Conservation (phyloP, 139 green algal species). For the Picochlorum sp. region DNA sequence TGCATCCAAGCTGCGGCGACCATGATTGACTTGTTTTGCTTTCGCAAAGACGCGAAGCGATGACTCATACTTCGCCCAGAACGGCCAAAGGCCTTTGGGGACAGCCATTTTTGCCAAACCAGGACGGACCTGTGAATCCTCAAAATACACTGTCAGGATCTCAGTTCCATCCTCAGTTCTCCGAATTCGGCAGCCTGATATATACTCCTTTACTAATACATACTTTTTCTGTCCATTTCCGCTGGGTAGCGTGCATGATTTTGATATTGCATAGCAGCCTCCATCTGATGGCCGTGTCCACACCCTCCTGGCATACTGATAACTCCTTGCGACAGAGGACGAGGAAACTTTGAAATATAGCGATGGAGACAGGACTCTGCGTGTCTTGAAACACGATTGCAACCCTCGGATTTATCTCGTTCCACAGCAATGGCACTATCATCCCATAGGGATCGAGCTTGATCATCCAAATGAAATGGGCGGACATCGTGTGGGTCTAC, state of each 20-base stretch:
- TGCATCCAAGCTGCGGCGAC: background rate
- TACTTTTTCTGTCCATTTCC: constrained; percentile 11
- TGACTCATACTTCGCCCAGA: constrained; percentile 41
- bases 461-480: constrained; percentile 52
- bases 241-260: background rate
- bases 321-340: constrained; percentile 54
- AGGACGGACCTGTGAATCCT: constrained; percentile 46
- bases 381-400: background rate
- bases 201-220: constrained; percentile 48
- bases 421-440: constrained; percentile 21
- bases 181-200: constrained; percentile 38
- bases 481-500: constrained; percentile 37
- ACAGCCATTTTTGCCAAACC: constrained; percentile 62
- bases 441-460: constrained; percentile 40
- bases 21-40: background rate
- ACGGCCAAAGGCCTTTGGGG: constrained; percentile 59
- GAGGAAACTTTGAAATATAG: constrained; percentile 49
- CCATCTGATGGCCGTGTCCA: constrained; percentile 51
- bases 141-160: constrained; percentile 61
- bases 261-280: constrained; percentile 42
- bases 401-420: constrained; percentile 3
- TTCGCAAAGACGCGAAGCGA: constrained; percentile 20
- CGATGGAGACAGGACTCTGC: constrained; percentile 38
- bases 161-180: constrained; percentile 31
- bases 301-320: constrained; percentile 57